Percentiles rank a stretch among this genome's conserved stretches.
Evolutionary conservation across 2,329 filamentous ascomycete species (phyloP).

Genomic region (Harringtonia lauricola): DNA sequence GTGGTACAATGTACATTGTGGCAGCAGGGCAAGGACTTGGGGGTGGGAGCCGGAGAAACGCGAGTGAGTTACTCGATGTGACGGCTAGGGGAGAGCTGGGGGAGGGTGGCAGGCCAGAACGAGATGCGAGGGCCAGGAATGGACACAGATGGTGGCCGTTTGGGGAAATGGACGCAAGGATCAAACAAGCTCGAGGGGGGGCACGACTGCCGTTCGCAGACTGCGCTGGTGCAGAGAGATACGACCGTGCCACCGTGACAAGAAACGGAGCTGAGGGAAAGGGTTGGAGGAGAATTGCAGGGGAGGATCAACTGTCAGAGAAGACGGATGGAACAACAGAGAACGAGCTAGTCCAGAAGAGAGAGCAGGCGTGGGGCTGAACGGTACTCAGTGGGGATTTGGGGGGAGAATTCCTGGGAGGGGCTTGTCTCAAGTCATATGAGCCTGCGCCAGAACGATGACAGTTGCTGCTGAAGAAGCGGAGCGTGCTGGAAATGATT

Average conservation of each 20-base stretch:
- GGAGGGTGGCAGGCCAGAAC: neutral
- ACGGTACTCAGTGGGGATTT: neutral
- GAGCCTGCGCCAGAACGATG: no score
- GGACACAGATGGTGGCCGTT: slow-evolving; percentile 16
- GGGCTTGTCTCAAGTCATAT: neutral
- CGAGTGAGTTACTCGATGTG: no score
- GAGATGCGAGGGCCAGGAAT: slow-evolving; percentile 12
- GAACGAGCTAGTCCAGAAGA: neutral
- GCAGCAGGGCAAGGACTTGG: neutral
- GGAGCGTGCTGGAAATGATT: no score
- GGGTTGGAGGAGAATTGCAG: neutral
- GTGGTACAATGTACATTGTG: neutral
- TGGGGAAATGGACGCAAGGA: slow-evolving; percentile 20
- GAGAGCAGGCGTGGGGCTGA: neutral
- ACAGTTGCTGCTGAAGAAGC: no score
- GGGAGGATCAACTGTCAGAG: neutral
- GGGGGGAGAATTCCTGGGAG: neutral
- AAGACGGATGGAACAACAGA: neutral
- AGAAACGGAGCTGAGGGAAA: slow-evolving; percentile 6
- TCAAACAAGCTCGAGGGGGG: slow-evolving; percentile 12
- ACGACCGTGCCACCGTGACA: no score
- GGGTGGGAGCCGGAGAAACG: no score
- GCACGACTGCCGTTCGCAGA: neutral
- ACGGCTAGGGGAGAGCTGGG: no score
- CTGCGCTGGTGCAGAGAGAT: no score